Base-by-base conservation (phyloP, 352 stramenopile species). In the Pythium monospermum region DNA sequence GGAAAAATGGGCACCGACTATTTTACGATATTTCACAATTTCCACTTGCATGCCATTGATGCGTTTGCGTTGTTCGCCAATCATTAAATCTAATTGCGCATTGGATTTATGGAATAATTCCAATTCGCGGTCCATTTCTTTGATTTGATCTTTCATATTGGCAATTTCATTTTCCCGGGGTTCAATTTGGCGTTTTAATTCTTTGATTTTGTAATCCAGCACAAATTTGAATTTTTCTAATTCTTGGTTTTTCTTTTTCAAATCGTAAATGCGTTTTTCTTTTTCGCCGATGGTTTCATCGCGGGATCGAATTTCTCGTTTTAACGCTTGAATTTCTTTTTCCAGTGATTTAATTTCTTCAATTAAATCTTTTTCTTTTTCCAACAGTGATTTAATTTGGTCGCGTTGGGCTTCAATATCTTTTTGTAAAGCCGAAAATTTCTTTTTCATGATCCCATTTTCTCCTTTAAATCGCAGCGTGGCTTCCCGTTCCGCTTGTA, bases 221-320 rank as follows among this genome's bases (percentile, higher is more conserved):
- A 98, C 92, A 62, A 98, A 98, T 61, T 96, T 97, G 66, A 98
- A 98, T 60, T 98, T 98, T 38, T 98, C 92, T 15, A 98, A 77
- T 64, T 98, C 87, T 48, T 97, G 91, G 51, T 98, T 98, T 62
- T 98, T 98, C 71, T 97, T 97, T 50, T 96, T 97, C 1, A 98
- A 67, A 49, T 97, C 91, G 50, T 95, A 97, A 48, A 98, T 97
- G 49, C 89, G 79, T 46, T 96, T 97, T 50, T 98, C 93, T 64
- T 98, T 98, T 42, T 98, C 92, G 16, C 78, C 70, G 46, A 98
- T 97, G 10, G 92, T 98, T 59, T 98, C 92, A 53, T 98, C 92
- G 8, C 92, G 85, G 36, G 96, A 86, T 1, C 87, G 77, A 45
- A 98, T 98, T 61, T 98, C 92, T 35, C 97, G 96, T 64, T 97